A percentile compares a stretch with the other conserved stretches of the same genome.
phyloP scores from a whole-genome alignment of 116 monocot genomes.

The Thalassia testudinum region DNA sequence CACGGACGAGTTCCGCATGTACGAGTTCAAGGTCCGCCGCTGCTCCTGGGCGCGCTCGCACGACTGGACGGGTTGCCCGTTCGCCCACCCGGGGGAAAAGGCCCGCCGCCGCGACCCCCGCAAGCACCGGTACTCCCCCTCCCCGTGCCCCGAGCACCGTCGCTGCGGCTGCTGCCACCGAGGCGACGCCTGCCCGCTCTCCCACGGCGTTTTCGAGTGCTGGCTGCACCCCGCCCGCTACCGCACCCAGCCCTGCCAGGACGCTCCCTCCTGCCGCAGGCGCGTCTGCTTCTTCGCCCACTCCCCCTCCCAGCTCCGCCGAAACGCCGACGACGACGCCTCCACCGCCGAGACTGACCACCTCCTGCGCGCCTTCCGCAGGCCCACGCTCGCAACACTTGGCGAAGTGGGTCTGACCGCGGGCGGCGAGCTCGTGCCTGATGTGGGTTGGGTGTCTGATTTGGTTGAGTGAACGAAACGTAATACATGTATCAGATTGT shows the following conservation, averaged over 20 bases:
- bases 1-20: slow-evolving; percentile 54
- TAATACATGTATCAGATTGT: no score
- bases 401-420: no score
- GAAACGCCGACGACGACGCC: no score
- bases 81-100: slow-evolving; percentile 65
- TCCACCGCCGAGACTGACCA: no score
- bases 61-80: slow-evolving; percentile 83
- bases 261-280: slow-evolving; percentile 34
- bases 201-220: slow-evolving; percentile 73
- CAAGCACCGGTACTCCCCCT: slow-evolving; percentile 37
- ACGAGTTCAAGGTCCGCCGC: slow-evolving; percentile 58
- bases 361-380: no score
- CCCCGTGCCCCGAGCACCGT: slow-evolving; percentile 55
- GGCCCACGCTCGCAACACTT: no score
- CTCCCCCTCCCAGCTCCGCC: slow-evolving; percentile 24
- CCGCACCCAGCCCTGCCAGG: slow-evolving; percentile 56
- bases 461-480: no score
- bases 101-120: slow-evolving; percentile 56
- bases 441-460: no score
- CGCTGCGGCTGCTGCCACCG: slow-evolving; percentile 36
- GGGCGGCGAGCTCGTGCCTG: no score
- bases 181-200: slow-evolving; percentile 57
- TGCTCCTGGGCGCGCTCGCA: slow-evolving; percentile 38
- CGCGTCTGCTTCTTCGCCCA: slow-evolving; percentile 70
- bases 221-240: slow-evolving; percentile 63